A percentile compares a stretch with the other conserved stretches of the same genome.
Evolutionary conservation across 805 yeast genomes (phyloP).

Genomic region (Isabelozyma rhagii): DNA sequence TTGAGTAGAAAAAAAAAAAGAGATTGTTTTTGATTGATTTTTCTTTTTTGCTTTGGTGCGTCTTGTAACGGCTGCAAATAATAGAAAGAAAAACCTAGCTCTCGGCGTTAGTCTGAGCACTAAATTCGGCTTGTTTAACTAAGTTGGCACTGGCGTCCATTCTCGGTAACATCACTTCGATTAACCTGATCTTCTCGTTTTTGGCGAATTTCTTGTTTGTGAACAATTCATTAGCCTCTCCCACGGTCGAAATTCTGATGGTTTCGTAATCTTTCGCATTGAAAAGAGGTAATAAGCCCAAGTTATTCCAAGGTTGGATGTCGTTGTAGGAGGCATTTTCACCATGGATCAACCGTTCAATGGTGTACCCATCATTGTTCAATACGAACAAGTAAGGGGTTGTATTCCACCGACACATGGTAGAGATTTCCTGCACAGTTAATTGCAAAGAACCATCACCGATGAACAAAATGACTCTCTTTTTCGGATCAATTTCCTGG

Average conservation of each 20-base stretch:
- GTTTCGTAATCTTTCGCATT: slow-evolving; percentile 58
- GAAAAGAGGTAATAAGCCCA: slow-evolving; percentile 54
- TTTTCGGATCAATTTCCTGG: slow-evolving; percentile 56
- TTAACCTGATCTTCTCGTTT: slow-evolving; percentile 58
- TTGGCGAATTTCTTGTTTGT: slow-evolving; percentile 45
- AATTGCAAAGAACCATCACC: slow-evolving; percentile 78
- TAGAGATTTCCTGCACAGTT: slow-evolving; percentile 71
- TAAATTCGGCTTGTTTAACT: slow-evolving; percentile 35
- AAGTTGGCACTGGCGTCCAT: slow-evolving; percentile 70
- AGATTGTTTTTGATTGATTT: no score
- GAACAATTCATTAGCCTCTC: slow-evolving; percentile 55
- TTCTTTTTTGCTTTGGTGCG: no score
- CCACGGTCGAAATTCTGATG: slow-evolving; percentile 50
- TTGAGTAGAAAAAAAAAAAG: no score
- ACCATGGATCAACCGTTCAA: slow-evolving; percentile 73
- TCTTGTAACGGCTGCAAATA: no score
- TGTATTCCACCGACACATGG: slow-evolving; percentile 63
- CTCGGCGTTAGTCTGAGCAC: slow-evolving; percentile 22
- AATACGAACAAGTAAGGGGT: slow-evolving; percentile 67
- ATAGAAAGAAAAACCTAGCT: neutral
- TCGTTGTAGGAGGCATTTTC: slow-evolving; percentile 60
- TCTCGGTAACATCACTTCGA: slow-evolving; percentile 65
- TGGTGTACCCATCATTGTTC: slow-evolving; percentile 74
- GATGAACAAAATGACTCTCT: slow-evolving; percentile 63
- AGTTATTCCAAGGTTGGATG: slow-evolving; percentile 69